These are phyloP conservation scores for Mortierella sp. DNA, from an alignment of 371 early-diverging fungal genomes.

Conservation along the genomic window DNA sequence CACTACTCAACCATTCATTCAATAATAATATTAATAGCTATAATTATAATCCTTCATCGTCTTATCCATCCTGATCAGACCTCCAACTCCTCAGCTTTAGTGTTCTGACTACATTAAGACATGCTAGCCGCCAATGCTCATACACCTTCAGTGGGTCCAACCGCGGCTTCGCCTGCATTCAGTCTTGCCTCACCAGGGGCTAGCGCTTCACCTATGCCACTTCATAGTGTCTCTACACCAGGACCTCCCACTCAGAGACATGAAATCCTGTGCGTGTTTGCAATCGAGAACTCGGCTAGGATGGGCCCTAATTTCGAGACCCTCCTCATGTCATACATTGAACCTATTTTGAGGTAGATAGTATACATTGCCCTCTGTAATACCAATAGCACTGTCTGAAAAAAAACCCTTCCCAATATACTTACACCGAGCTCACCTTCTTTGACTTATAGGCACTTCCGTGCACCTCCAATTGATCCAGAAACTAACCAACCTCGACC, in stretches of 20 bases:
- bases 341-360: conserved; percentile 71
- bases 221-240: conserved; percentile 52
- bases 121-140: conserved; percentile 54
- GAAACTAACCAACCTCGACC: conserved; percentile 68
- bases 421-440: background rate
- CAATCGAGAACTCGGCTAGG: conserved; percentile 70
- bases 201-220: conserved; percentile 52
- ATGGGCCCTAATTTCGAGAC: conserved; percentile 67
- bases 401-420: background rate
- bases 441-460: conserved; percentile 62
- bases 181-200: conserved; percentile 52
- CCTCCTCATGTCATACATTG: conserved; percentile 67
- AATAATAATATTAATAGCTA: no score
- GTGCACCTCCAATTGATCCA: conserved; percentile 66
- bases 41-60: no score
- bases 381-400: no score
- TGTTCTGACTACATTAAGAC: background rate
- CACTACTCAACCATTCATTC: no score
- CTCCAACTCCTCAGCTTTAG: no score
- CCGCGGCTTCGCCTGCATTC: conserved; percentile 49
- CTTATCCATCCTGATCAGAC: background rate
- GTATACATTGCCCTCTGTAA: no score
- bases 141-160: conserved; percentile 42
- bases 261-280: conserved; percentile 72
- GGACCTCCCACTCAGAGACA: conserved; percentile 56